Evolutionary conservation across 345 rosid species (phyloP), one percentile per base, ranked within the genome.

Genomic region (Eutrema japonicum): DNA sequence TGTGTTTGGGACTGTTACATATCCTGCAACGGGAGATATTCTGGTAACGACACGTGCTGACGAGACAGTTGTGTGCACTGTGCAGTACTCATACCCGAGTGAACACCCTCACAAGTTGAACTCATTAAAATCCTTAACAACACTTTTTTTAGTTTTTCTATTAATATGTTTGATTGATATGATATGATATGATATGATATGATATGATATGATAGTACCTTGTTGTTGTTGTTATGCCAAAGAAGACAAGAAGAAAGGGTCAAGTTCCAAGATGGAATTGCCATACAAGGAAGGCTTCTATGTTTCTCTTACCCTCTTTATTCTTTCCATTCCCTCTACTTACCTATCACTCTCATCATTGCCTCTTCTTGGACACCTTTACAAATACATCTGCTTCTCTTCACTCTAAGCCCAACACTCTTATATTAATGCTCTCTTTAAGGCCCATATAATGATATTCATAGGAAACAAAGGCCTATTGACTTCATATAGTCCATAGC

Each of bases 221-320:
- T 62, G 50, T 53, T 63, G 50, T 53, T 63, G 35, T 37, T 47
- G 64, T 55, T 67, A 77, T 64, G 72, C 35, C 22, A 57, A 32
- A 22, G 62, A 77, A 77, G 76, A 71, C 43, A 53, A 63, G 46
- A 59, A 65, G n/a, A 57, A 48, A 5, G 58, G 40, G 10, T 36
- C 79, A 69, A 76, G 79, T 76, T 76, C 75, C 79, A 71, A 70
- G 67, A 57, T 56, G 14, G 4, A 22, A 30, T 55, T 70, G 55
- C 76, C 68, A 70, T 64, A 71, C 11, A 5, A 49, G 76, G 76
- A 70, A 64, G 42, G 29, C 3, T 64, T 77, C 55, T 32, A 71
- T 77, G 76, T 71, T 70, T 71, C 75, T 63, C 60, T 64, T 47
- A 13, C 66, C 4, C 10, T 63, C 11, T 63, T 54, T 63, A 13